phyloP scores from a whole-genome alignment of 805 yeast genomes.

The Torulaspora gathmanii region DNA sequence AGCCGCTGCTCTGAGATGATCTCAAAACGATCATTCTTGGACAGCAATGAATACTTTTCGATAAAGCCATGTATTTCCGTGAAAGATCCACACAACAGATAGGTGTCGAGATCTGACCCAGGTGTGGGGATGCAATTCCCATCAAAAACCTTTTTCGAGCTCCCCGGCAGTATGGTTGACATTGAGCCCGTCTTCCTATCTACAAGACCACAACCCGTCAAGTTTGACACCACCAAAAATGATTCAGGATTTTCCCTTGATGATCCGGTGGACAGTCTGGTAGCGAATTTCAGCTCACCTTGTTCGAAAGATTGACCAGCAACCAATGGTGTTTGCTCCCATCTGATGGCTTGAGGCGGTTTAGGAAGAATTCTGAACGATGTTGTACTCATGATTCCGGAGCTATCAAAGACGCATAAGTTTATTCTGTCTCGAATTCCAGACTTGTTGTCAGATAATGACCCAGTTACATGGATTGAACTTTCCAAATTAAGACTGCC shows the following conservation, averaged over 20 bases:
- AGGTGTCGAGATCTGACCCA: slow-evolving; percentile 5
- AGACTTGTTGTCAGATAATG: background rate
- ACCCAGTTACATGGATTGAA: background rate
- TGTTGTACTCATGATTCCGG: background rate
- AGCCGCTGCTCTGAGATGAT: background rate
- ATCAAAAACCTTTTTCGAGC: slow-evolving; percentile 5
- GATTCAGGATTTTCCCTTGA: background rate
- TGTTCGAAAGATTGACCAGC: background rate
- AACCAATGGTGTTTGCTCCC: background rate
- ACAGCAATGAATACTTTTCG: slow-evolving; percentile 4
- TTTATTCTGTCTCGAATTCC: background rate
- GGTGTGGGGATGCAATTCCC: slow-evolving; percentile 1
- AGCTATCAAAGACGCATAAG: background rate
- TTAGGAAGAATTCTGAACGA: background rate
- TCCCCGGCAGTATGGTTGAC: background rate
- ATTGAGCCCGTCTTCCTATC: background rate
- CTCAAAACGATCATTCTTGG: background rate
- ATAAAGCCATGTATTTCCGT: slow-evolving; percentile 9
- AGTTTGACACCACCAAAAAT: background rate
- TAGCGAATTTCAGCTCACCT: background rate
- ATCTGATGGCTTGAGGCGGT: background rate
- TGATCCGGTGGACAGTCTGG: background rate
- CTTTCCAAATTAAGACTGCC: background rate
- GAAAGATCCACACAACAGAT: slow-evolving; percentile 11
- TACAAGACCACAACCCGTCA: slow-evolving; percentile 1